Percentiles rank a stretch among this genome's conserved stretches.
Evolutionary conservation across 2,329 filamentous ascomycete species (phyloP).

Genomic region (Fusarium torreyae): DNA sequence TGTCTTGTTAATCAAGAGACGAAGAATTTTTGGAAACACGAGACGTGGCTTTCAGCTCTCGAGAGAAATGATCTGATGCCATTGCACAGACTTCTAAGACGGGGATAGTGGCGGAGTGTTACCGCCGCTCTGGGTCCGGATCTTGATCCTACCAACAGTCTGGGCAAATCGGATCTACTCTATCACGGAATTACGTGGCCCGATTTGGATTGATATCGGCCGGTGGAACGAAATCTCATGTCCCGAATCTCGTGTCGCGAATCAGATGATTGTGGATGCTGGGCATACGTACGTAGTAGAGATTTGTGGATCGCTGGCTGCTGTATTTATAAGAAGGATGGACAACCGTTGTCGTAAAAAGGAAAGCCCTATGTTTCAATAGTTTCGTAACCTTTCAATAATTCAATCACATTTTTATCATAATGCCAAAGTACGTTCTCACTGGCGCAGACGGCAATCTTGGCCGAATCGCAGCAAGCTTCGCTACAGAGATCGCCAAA

Average conservation of each 20-base stretch:
- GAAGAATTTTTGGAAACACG: constrained; percentile 1
- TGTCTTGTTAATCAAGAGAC: too few species aligned
- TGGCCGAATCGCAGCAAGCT: constrained; percentile 42
- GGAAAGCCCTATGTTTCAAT: too few species aligned
- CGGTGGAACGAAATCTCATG: constrained; percentile 14
- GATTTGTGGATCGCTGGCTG: too few species aligned
- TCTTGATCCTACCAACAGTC: constrained; percentile 17
- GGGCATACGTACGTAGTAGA: not conserved
- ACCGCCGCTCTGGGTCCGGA: constrained; percentile 35
- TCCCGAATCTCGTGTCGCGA: constrained; percentile 2
- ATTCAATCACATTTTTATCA: not conserved
- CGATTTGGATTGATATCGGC: constrained; percentile 15
- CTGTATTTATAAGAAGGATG: constrained; percentile 1
- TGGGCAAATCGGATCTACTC: too few species aligned
- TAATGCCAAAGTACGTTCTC: constrained; percentile 47
- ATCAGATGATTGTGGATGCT: constrained; percentile 14
- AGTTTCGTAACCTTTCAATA: not conserved
- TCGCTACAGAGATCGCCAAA: constrained; percentile 41
- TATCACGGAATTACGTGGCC: constrained; percentile 35
- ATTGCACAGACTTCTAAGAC: not conserved
- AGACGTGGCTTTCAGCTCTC: constrained; percentile 6
- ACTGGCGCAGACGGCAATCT: constrained; percentile 48
- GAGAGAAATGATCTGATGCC: constrained; percentile 24
- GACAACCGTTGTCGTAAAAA: too few species aligned
- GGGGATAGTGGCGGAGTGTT: constrained; percentile 20